Evolutionary conservation across 208 protist species (phyloP), one percentile per base, ranked within the genome.

Genomic region (Perkinsela sp.): DNA sequence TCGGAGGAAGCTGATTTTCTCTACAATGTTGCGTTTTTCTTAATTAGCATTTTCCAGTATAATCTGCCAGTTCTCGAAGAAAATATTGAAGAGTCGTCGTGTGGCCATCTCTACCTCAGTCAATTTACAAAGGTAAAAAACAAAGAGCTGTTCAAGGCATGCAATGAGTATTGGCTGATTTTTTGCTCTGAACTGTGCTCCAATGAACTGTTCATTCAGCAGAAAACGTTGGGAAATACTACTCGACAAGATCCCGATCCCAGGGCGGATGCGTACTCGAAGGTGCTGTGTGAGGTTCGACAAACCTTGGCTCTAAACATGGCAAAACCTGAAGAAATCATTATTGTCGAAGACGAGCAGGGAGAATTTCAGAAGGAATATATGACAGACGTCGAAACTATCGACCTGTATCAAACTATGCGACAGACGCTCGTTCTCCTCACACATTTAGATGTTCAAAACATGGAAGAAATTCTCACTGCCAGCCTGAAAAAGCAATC

Each of bases 311-410:
- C 99, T 66, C 80, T 83, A 29, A 81, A 85, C 28, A 99, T 99
- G 96, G 90, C 94, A 2, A 97, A 96, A 77, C 96, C 96, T 1
- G 95, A 99, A 76, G 96, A 99, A 76, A 86, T 98, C 48, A 89
- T 99, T 48, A 90, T 99, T 31, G 90, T 97, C 0, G 94, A 98
- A 70, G 87, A 94, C 66, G 96, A 99, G 67, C 91, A 97, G 32
- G 96, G 96, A 65, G 86, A 98, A 71, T 77, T 98, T 31, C 85
- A 96, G 0, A 83, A 94, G 30, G 95, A 99, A 77, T 75, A 82
- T 48, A 85, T 97, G 75, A 87, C 85, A 71, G 94, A 99, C 74
- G 95, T 95, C 0, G 95, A 97, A 71, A 82, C 91, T 29, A 85
- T 98, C 48, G 85, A 91, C 69, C 76, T 98, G 66, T 98, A 99